Base-by-base conservation (phyloP, 768 basidiomycete species). In the Sporobolomyces roseus region DNA sequence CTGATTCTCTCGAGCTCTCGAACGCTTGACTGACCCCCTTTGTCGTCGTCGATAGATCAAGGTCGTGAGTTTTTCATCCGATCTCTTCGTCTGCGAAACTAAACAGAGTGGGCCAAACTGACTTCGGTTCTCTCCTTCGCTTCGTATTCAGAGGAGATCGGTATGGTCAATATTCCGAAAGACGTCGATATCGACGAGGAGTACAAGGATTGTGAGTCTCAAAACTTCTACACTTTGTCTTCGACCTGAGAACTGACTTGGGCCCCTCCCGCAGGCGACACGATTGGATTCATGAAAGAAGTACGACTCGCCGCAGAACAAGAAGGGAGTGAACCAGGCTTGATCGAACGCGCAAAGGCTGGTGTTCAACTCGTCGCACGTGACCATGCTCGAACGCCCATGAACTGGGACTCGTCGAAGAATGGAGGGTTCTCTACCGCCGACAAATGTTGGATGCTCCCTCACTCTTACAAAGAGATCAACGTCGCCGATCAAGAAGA, bases 321-420 rank as follows among this genome's bases (percentile, higher is more conserved):
- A 19, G 32, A 61, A 14, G 43, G 3, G 21, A 45, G n/a, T n/a
- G n/a, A 65, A 33, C 45, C 49, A 9, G 29, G n/a, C 8, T 36
- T 71, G 30, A 33, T 62, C 55, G 65, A 69, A 32, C 50, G 21
- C 14, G 68, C 61, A 13, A 48, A n/a, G 21, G 63, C 32, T 5
- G 70, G 67, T 5, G 63, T 74, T 29, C 65, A 66, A 38, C 64
- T 66, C 48, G 67, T 64, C 16, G 69, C 74, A 3, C 81, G 89
- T 43, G 88, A 90, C 75, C 87, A 90, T 76, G 83, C 85, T 13
- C 81, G 88, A 1, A 82, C 84, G 10, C 88, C 88, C 0, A 84
- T 89, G 60, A 61, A 63, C 58, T 75, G 71, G 73, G 66, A 59
- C 50, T 36, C 38, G 1, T 16, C n/a, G n/a, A n/a, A n/a, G 38